Evolutionary conservation across 1,284 basidiomycete species (phyloP).

Genomic region (Volvariella volvacea): DNA sequence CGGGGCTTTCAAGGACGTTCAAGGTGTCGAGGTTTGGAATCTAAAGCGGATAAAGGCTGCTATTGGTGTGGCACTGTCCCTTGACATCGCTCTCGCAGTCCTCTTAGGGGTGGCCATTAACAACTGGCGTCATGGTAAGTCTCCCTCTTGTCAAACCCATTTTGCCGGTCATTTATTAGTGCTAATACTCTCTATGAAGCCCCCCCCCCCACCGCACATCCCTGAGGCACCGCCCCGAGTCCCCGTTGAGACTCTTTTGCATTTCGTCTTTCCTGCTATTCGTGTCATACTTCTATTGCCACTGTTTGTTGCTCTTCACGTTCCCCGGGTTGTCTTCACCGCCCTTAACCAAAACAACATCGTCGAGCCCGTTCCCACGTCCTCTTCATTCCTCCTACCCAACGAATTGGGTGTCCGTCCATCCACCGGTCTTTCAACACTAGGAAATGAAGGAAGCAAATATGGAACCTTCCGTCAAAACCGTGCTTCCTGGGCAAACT

Average conservation of each 20-base stretch:
- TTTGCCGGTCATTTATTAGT: background rate
- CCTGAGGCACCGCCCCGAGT: slow-evolving; percentile 26
- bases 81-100: slow-evolving; percentile 55
- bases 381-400: slow-evolving; percentile 47
- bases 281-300: slow-evolving; percentile 58
- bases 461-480: slow-evolving; percentile 68
- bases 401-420: slow-evolving; percentile 32
- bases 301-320: slow-evolving; percentile 48
- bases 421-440: slow-evolving; percentile 39
- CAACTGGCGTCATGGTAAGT: slow-evolving; percentile 36
- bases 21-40: slow-evolving; percentile 66
- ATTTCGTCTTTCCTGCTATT: slow-evolving; percentile 56
- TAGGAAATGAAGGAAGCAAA: slow-evolving; percentile 44
- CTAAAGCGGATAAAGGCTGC: slow-evolving; percentile 49
- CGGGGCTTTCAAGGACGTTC: slow-evolving; percentile 70
- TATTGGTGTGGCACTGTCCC: slow-evolving; percentile 41
- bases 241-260: slow-evolving; percentile 36
- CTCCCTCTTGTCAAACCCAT: background rate
- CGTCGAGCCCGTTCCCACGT: slow-evolving; percentile 33
- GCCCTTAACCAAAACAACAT: slow-evolving; percentile 35
- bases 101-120: slow-evolving; percentile 42
- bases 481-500: slow-evolving; percentile 27
- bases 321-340: slow-evolving; percentile 56
- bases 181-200: slow-evolving; percentile 2
- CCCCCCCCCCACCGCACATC: slow-evolving; percentile 21